Evolutionary conservation across 305 asterid genomes (phyloP).

Genomic region (Stenogyne calaminthoides): DNA sequence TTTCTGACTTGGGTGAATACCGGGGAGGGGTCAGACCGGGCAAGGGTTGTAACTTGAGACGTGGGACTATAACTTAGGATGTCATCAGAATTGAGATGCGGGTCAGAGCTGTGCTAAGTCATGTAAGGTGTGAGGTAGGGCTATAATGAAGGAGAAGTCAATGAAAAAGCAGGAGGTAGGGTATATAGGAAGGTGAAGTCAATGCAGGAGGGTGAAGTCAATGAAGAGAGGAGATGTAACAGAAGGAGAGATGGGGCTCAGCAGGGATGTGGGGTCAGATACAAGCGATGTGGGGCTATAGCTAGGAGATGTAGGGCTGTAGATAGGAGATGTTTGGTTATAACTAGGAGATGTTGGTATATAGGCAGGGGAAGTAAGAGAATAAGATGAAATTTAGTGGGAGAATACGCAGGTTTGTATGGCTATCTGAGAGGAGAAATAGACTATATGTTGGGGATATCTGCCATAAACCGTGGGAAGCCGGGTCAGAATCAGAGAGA

Average conservation of each 20-base stretch:
- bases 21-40: constrained; percentile 85
- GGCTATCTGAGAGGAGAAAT: constrained; percentile 86
- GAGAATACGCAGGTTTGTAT: constrained; percentile 74
- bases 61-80: constrained; percentile 80
- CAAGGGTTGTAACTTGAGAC: constrained; percentile 83
- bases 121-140: too few relatives aligned
- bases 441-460: constrained; percentile 86
- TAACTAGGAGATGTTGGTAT: constrained; percentile 76
- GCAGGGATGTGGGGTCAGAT: constrained; percentile 88
- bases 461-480: constrained; percentile 68
- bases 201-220: constrained; percentile 60
- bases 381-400: constrained; percentile 81
- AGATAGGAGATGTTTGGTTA: constrained; percentile 78
- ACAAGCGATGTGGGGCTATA: constrained; percentile 84
- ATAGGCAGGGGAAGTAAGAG: constrained; percentile 77
- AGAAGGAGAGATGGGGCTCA: constrained; percentile 70
- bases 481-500: too few relatives aligned
- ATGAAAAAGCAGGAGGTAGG: too few relatives aligned
- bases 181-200: constrained; percentile 80
- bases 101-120: too few relatives aligned
- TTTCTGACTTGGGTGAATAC: constrained; percentile 89
- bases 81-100: too few relatives aligned
- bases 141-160: too few relatives aligned
- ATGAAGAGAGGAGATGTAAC: too few relatives aligned
- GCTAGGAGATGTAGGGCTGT: constrained; percentile 77